These are phyloP conservation scores for Aspergillus brasiliensis DNA, from an alignment of 2,329 filamentous ascomycete genomes.

Conservation along the genomic window DNA sequence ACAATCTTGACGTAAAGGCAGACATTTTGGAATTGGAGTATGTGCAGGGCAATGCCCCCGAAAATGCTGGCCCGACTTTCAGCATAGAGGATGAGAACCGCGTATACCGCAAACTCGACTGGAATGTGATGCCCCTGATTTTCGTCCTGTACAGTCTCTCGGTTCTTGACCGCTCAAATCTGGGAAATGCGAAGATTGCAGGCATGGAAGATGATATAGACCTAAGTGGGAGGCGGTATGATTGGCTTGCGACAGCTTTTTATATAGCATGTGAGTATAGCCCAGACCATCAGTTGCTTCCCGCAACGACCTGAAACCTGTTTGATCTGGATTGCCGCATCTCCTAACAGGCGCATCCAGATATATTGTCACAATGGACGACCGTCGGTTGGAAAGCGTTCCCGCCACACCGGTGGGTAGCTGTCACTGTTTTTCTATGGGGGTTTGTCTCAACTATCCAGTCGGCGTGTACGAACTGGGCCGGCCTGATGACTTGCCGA, in stretches of 20 bases:
- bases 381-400: slow-evolving; percentile 30
- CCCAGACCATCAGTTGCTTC: not conserved
- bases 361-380: slow-evolving; percentile 2
- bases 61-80: not conserved
- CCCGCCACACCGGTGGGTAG: slow-evolving; percentile 27
- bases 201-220: slow-evolving; percentile 21
- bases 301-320: not conserved
- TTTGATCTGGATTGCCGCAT: not conserved
- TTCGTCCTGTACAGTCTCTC: slow-evolving; percentile 6
- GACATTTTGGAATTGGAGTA: not conserved
- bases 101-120: slow-evolving; percentile 10
- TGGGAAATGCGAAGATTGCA: slow-evolving; percentile 19
- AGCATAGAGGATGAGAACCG: not conserved
- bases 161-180: slow-evolving; percentile 2
- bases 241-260: slow-evolving; percentile 21
- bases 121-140: slow-evolving; percentile 8
- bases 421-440: slow-evolving; percentile 27
- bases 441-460: slow-evolving; percentile 28
- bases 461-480: slow-evolving; percentile 24
- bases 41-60: not conserved
- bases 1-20: not conserved
- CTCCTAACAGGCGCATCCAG: not conserved
- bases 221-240: slow-evolving; percentile 18
- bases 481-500: slow-evolving; percentile 28
- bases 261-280: slow-evolving; percentile 20